Evolutionary conservation across 352 stramenopile species (phyloP).

Genomic region (Globisporangium paroecandrum): DNA sequence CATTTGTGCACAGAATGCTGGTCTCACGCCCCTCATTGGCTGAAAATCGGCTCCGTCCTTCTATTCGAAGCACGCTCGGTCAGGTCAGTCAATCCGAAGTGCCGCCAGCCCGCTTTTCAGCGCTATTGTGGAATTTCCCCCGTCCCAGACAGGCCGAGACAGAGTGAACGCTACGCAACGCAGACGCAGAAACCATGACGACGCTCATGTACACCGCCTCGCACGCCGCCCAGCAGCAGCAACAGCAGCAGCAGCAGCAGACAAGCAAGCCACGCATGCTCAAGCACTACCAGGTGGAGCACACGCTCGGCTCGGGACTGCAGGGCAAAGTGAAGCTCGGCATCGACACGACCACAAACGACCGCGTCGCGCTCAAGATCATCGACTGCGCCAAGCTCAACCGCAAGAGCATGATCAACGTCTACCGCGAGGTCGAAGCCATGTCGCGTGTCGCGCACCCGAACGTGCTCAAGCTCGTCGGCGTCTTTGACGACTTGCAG

Average conservation of each 20-base stretch:
- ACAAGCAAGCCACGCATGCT: conserved; percentile 45
- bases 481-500: conserved; percentile 62
- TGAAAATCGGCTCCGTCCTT: conserved; percentile 6
- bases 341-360: conserved; percentile 67
- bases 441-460: conserved; percentile 84
- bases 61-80: not conserved
- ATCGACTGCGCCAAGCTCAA: conserved; percentile 83
- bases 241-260: not conserved
- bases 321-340: conserved; percentile 89
- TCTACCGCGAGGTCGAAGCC: conserved; percentile 87
- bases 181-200: conserved; percentile 8
- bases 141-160: conserved; percentile 6
- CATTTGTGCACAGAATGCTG: conserved; percentile 22
- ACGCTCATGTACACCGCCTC: conserved; percentile 7
- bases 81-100: not conserved
- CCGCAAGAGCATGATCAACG: conserved; percentile 78
- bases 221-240: conserved; percentile 1
- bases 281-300: conserved; percentile 69
- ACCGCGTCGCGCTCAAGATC: conserved; percentile 89
- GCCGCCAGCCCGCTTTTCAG: not conserved
- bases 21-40: conserved; percentile 13
- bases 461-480: conserved; percentile 82
- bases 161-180: not conserved
- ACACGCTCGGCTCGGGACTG: conserved; percentile 77
- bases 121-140: conserved; percentile 13